Conservation (phyloP, 2,329 filamentous ascomycete species). For the Diaporthe helianthi region DNA sequence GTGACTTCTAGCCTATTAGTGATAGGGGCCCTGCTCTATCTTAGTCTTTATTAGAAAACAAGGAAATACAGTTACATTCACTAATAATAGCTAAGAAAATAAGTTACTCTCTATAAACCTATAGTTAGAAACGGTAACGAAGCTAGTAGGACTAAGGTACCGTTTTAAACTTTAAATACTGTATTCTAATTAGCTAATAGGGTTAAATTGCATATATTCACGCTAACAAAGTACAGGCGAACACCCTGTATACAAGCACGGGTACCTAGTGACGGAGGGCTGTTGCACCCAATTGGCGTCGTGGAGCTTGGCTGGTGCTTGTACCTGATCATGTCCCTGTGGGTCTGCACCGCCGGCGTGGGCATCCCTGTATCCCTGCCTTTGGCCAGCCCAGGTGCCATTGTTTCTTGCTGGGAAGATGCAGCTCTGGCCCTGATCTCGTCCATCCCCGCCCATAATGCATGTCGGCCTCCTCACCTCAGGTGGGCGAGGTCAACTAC, state of each 20-base stretch:
- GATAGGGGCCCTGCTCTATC: no score
- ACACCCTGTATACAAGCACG: constrained; percentile 22
- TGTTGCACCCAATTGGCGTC: constrained; percentile 2
- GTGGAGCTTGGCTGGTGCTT: constrained; percentile 8
- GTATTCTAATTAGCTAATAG: no score
- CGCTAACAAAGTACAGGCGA: no score
- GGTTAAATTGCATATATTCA: no score
- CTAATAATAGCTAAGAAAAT: no score
- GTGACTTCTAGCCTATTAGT: no score
- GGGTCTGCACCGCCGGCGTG: constrained; percentile 17
- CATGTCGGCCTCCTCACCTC: constrained; percentile 8
- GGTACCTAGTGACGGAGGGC: constrained; percentile 24
- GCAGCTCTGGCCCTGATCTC: constrained; percentile 24
- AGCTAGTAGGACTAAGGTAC: no score
- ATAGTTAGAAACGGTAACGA: no score
- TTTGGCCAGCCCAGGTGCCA: background rate
- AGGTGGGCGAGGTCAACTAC: background rate
- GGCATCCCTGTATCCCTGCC: constrained; percentile 31
- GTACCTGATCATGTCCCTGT: constrained; percentile 21
- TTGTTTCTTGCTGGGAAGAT: constrained; percentile 18
- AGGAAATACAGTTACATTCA: no score
- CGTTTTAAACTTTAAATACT: no score
- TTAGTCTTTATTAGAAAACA: no score
- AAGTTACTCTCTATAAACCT: no score
- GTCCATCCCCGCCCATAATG: constrained; percentile 15